Evolutionary conservation across 1,284 basidiomycete genomes (phyloP), one percentile per base, ranked within the genome.

Genomic region (Ceratobasidium sp.): DNA sequence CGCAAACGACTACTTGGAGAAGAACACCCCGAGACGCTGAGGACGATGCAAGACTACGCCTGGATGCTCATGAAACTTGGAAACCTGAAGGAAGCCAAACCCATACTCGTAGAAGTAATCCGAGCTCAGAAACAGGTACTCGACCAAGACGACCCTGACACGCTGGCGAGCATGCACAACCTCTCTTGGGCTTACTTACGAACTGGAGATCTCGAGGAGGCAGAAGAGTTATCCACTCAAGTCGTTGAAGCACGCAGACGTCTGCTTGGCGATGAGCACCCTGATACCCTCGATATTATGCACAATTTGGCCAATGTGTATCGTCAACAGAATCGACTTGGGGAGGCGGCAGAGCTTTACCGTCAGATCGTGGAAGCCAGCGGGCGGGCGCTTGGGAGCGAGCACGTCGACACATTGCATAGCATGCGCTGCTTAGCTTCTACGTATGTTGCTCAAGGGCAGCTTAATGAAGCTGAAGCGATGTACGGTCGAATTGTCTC

Each of bases 161-260:
- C 52, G 18, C 28, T 54, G n/a, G 26, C n/a, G 18, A 54, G 52
- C 16, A 54, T 54, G 52, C 21, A 54, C 52, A 54, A 54, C 28
- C 52, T 54, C 21, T 16, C 52, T 14, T 26, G 14, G 18, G 26
- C 26, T 16, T 54, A 54, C 26, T 18, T 16, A 7, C 16, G 6
- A 23, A 16, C 14, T 6, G 52, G 52, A 7, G 6, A 26, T 11
- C 26, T 23, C 6, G 26, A 26, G 8, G 28, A 54, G 26, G n/a
- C 52, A 5, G 52, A 54, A 21, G 13, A 23, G 16, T 21, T 54
- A n/a, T 23, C 16, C 16, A 4, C 21, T 6, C 46, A 49, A 49
- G 21, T 23, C 18, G 18, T 49, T 6, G 16, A 18, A 18, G 21
- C 21, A 6, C 46, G 46, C 46, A 49, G 21, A 49, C 46, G 46